Evolutionary conservation across 2,329 filamentous ascomycete genomes (phyloP).

Genomic region (Leptographium wingfieldii): DNA sequence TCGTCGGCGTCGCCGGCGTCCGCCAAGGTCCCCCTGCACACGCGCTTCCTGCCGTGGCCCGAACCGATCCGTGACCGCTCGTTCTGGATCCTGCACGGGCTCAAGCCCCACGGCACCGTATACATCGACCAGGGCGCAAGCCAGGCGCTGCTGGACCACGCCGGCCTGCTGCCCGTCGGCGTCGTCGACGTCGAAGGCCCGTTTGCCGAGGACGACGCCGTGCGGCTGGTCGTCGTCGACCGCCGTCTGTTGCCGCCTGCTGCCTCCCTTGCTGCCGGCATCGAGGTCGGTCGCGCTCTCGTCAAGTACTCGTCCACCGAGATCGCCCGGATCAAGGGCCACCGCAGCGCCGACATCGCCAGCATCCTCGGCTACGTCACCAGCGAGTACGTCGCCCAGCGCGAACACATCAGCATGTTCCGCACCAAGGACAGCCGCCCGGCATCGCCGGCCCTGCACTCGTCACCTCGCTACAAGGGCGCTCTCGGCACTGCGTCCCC

Average conservation of each 20-base stretch:
- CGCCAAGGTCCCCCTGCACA: constrained; percentile 59
- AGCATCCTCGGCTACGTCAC: constrained; percentile 79
- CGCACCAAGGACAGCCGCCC: constrained; percentile 36
- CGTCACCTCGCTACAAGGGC: background rate
- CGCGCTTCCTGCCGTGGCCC: constrained; percentile 75
- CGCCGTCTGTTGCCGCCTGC: constrained; percentile 65
- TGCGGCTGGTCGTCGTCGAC: constrained; percentile 71
- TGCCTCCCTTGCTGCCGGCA: constrained; percentile 58
- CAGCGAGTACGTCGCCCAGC: constrained; percentile 82
- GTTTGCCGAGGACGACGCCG: constrained; percentile 87
- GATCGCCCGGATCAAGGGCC: constrained; percentile 71
- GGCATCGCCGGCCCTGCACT: constrained; percentile 26
- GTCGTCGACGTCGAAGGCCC: constrained; percentile 78
- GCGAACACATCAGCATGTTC: constrained; percentile 78
- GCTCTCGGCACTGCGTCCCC: background rate
- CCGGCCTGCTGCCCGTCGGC: constrained; percentile 80
- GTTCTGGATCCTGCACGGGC: constrained; percentile 93
- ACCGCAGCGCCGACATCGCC: constrained; percentile 70
- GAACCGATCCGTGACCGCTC: constrained; percentile 84
- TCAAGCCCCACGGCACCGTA: constrained; percentile 77
- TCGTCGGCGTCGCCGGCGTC: constrained; percentile 9
- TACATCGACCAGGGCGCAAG: constrained; percentile 90
- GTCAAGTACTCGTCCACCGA: constrained; percentile 89
- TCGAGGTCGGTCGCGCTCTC: constrained; percentile 76
- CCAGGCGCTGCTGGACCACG: constrained; percentile 67